phyloP scores from a whole-genome alignment of 164 flowering plant genomes.

The Akebia trifoliata region DNA sequence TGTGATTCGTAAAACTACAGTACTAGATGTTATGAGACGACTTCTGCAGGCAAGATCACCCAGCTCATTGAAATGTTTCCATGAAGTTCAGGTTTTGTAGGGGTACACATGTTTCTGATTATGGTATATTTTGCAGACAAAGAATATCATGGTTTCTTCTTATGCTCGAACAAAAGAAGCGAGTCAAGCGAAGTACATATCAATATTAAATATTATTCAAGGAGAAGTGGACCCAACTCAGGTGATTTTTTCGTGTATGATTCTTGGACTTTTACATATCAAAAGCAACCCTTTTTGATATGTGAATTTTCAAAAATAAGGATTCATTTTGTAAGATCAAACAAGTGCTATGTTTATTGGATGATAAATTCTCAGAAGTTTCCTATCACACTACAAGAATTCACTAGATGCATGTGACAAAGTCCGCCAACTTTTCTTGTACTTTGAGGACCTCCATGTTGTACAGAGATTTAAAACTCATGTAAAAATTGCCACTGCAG shows the following conservation, averaged over 20 bases:
- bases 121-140: conserved; percentile 66
- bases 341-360: too few relatives aligned
- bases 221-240: conserved; percentile 99
- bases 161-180: conserved; percentile 98
- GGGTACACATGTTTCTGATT: conserved; percentile 22
- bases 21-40: conserved; percentile 98
- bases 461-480: too few relatives aligned
- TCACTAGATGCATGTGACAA: too few relatives aligned
- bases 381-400: too few relatives aligned
- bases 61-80: conserved; percentile 1
- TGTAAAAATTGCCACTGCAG: too few relatives aligned
- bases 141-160: conserved; percentile 98
- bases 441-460: too few relatives aligned
- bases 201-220: conserved; percentile 95
- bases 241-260: conserved; percentile 36
- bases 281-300: not conserved
- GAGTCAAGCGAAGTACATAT: conserved; percentile 97
- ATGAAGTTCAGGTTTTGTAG: not conserved
- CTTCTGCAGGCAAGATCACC: conserved; percentile 77
- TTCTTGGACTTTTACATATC: not conserved
- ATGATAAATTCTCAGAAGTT: too few relatives aligned
- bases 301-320: too few relatives aligned
- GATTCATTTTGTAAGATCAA: too few relatives aligned
- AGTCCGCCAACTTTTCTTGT: too few relatives aligned
- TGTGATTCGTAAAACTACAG: conserved; percentile 96